Conservation (phyloP, 1,139 yeast genomes). For the Maudiozyma humilis region DNA sequence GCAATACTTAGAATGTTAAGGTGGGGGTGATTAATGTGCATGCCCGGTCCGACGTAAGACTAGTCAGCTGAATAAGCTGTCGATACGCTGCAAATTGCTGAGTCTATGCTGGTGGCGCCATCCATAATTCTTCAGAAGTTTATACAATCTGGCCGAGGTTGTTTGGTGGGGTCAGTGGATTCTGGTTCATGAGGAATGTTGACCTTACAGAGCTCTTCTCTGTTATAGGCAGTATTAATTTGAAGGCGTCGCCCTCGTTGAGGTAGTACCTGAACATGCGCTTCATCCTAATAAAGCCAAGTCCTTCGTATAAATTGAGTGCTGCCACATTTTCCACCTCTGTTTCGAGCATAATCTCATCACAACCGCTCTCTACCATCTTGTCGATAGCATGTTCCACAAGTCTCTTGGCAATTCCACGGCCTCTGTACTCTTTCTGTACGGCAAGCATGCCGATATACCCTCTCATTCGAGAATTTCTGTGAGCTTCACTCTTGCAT, state of each 20-base stretch:
- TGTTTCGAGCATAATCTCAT: conserved; percentile 85
- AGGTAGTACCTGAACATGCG: conserved; percentile 78
- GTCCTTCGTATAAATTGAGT: conserved; percentile 64
- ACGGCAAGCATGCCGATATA: conserved; percentile 96
- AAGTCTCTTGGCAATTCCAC: conserved; percentile 70
- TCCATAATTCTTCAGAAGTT: too few species aligned
- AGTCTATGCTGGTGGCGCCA: too few species aligned
- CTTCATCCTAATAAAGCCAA: conserved; percentile 79
- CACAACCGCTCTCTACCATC: conserved; percentile 59
- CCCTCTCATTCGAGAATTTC: conserved; percentile 66
- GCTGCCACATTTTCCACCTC: conserved; percentile 81
- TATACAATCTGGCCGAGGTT: conserved; percentile 5
- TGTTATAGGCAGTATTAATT: conserved; percentile 64
- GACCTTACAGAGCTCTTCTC: conserved; percentile 41
- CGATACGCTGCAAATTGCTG: too few species aligned
- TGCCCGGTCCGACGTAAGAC: too few species aligned
- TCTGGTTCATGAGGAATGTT: conserved; percentile 27
- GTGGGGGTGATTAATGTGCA: too few species aligned
- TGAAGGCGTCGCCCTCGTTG: conserved; percentile 86
- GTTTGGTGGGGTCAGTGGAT: background rate
- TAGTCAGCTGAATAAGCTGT: too few species aligned
- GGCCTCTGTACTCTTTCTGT: conserved; percentile 58
- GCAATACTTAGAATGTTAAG: background rate
- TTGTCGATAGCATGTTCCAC: conserved; percentile 57
- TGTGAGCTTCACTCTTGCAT: conserved; percentile 74